Conservation (phyloP, 106 monocot genomes). For the Vanilla planifolia region DNA sequence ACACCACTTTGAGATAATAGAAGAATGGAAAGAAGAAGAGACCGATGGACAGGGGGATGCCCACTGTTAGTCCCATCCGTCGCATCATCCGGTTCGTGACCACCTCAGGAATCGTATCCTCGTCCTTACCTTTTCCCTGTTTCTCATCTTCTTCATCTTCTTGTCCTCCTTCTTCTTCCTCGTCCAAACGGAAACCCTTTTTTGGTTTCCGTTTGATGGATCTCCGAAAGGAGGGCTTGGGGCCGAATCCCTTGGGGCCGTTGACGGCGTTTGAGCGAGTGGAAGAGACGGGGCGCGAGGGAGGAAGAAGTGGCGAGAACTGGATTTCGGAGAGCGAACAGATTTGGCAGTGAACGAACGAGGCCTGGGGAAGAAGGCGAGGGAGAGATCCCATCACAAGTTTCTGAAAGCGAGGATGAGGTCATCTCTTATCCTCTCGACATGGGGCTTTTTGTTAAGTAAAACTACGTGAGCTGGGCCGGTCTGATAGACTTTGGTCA, state of each 20-base stretch:
- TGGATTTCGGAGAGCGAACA: too few relatives aligned
- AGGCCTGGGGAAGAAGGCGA: too few relatives aligned
- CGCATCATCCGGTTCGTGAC: constrained; percentile 96
- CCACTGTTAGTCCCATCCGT: constrained; percentile 75
- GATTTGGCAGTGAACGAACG: too few relatives aligned
- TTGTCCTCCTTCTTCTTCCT: constrained; percentile 21
- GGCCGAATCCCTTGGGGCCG: constrained; percentile 64
- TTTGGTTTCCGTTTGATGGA: constrained; percentile 14
- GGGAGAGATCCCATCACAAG: too few relatives aligned
- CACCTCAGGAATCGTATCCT: constrained; percentile 73
- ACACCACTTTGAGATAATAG: constrained; percentile 80
- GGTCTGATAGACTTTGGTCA: too few relatives aligned
- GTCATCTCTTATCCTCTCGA: too few relatives aligned
- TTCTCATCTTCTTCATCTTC: constrained; percentile 28
- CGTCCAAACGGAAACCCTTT: background rate
- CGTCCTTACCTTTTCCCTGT: constrained; percentile 10
- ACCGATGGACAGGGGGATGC: constrained; percentile 58
- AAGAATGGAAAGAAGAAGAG: constrained; percentile 91
- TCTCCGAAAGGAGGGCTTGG: constrained; percentile 12
- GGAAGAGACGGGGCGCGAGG: background rate
- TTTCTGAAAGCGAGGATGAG: too few relatives aligned
- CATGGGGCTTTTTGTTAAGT: too few relatives aligned
- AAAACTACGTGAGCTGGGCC: too few relatives aligned
- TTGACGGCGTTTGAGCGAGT: constrained; percentile 18
- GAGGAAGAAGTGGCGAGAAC: too few relatives aligned